These are phyloP conservation scores for Corymbia maculata DNA, from an alignment of 345 rosid species.

Conservation along the genomic window DNA sequence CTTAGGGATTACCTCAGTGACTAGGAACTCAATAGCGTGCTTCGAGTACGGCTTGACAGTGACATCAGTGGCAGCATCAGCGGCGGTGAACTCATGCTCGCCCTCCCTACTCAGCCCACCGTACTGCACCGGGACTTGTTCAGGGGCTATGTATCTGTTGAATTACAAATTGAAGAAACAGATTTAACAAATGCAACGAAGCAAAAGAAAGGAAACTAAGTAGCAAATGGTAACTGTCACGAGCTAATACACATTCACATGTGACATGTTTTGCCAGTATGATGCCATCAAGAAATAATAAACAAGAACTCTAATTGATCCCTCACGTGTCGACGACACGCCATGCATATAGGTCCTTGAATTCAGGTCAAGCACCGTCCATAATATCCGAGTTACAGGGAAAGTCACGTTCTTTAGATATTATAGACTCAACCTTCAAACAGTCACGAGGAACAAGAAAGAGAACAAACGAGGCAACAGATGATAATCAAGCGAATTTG, in stretches of 20 bases:
- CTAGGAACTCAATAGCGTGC: constrained; percentile 26
- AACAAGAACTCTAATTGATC: background rate
- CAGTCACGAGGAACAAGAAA: background rate
- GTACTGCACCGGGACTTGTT: constrained; percentile 32
- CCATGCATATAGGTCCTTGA: background rate
- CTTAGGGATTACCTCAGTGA: constrained; percentile 18
- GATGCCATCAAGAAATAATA: background rate
- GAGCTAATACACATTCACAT: background rate
- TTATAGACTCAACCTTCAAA: background rate
- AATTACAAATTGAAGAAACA: background rate
- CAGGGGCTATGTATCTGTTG: constrained; percentile 36
- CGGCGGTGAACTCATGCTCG: constrained; percentile 22
- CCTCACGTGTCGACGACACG: background rate
- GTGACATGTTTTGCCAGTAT: background rate
- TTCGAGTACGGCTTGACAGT: constrained; percentile 21
- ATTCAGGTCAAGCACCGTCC: background rate
- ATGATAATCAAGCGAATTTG: background rate
- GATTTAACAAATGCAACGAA: background rate
- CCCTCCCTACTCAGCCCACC: constrained; percentile 43
- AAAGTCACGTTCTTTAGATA: background rate
- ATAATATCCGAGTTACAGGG: background rate
- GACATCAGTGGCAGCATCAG: constrained; percentile 23
- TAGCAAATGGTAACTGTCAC: background rate
- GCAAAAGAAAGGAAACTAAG: background rate
- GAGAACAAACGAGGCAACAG: background rate